Base-by-base conservation (phyloP, 1,284 basidiomycete species). In the Fistulinella staudtii region DNA sequence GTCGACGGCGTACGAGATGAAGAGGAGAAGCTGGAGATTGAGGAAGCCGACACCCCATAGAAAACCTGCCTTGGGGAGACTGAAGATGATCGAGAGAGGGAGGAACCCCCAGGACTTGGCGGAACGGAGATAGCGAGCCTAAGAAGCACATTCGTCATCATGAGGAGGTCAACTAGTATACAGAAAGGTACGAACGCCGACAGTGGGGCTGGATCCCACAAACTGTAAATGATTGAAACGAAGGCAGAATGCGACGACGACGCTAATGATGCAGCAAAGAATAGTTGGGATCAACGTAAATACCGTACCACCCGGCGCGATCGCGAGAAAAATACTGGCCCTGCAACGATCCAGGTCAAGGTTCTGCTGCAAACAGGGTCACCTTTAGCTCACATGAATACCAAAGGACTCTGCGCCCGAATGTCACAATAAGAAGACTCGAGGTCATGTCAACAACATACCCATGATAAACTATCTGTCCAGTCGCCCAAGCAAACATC, bases 211-310 rank as follows among this genome's bases (percentile, higher is more conserved):
- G n/a, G n/a, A n/a, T n/a, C n/a, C n/a, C n/a, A n/a, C n/a, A n/a
- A n/a, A n/a, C n/a, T n/a, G n/a, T n/a, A n/a, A 44, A 22, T 66
- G 60, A 14, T 52, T 57, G 6, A 55, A 51, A 14, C 56, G 52
- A 22, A 63, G 62, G 25, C 49, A 58, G 8, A 59, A 64, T 1
- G 57, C 63, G 0, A 61, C 61, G 17, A 47, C 45, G 5, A 63
- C 60, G 43, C 61, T 53, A 23, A 55, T 37, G 20, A 50, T 33
- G 35, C 55, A 59, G 9, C 46, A 61, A 10, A 63, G 37, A 0
- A 51, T 49, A 1, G 63, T 27, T 15, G 58, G 60, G 13, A 64
- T 20, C 1, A 60, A 48, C 6, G 51, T 23, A 22, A 52, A 43
- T 20, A 57, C n/a, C 2, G 49, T 49, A 11, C 56, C 60, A 2